Conservation (phyloP, 2,329 filamentous ascomycete species). For the Laburnicola sp. region DNA sequence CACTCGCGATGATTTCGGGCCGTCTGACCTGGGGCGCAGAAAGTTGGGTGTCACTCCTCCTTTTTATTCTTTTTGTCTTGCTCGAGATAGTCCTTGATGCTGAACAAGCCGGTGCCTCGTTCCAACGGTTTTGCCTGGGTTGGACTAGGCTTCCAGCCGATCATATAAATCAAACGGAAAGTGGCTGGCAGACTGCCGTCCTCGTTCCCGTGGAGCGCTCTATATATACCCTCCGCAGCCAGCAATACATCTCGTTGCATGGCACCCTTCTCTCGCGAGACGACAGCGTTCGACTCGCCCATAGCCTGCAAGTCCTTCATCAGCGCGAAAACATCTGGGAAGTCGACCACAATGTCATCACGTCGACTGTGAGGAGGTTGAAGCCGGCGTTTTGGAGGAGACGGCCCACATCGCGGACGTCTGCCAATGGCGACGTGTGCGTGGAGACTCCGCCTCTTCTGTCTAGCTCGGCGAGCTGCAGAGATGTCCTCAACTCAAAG, state of each 20-base stretch:
- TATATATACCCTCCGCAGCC: conserved; percentile 86
- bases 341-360: conserved; percentile 98
- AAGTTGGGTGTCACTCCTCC: conserved; percentile 14
- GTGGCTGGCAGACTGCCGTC: conserved; percentile 75
- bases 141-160: conserved; percentile 89
- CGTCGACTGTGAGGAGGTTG: conserved; percentile 92
- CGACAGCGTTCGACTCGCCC: conserved; percentile 89
- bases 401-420: conserved; percentile 88
- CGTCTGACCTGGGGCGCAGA: too few relatives aligned
- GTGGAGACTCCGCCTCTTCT: conserved; percentile 88
- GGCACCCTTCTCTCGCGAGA: conserved; percentile 77
- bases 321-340: conserved; percentile 82
- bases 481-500: conserved; percentile 87
- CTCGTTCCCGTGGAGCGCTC: conserved; percentile 77
- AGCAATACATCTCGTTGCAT: conserved; percentile 82
- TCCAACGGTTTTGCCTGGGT: conserved; percentile 78
- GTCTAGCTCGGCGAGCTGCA: conserved; percentile 91
- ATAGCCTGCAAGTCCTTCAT: conserved; percentile 96
- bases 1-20: too few relatives aligned
- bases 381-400: conserved; percentile 86
- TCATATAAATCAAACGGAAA: conserved; percentile 97
- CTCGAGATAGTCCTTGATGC: conserved; percentile 79
- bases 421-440: conserved; percentile 86
- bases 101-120: conserved; percentile 83
- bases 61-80: conserved; percentile 43